Conservation (phyloP, 2,329 filamentous ascomycete species). For the Hyphodiscus sp. region DNA sequence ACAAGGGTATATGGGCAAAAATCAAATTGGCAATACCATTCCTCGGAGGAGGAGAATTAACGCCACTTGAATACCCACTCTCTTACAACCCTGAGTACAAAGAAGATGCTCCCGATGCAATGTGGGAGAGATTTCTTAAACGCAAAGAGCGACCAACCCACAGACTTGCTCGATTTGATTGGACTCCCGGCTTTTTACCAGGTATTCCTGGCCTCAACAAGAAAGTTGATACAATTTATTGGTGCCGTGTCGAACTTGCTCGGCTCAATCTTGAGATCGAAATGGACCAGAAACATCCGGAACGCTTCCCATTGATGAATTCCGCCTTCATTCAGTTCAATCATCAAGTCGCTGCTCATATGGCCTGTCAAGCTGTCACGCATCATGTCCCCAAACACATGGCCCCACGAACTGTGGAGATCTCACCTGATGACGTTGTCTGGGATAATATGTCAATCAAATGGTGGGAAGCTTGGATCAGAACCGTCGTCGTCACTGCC, state of each 20-base stretch:
- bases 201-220: conserved; percentile 72
- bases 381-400: conserved; percentile 92
- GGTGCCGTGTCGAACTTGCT: conserved; percentile 80
- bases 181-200: conserved; percentile 62
- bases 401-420: conserved; percentile 87
- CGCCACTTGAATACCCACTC: conserved; percentile 45
- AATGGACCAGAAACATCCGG: conserved; percentile 75
- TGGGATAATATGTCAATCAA: conserved; percentile 97
- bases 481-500: conserved; percentile 54
- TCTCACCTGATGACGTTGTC: conserved; percentile 84
- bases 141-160: conserved; percentile 81
- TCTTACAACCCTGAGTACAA: conserved; percentile 57
- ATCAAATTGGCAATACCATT: conserved; percentile 47
- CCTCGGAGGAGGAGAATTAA: conserved; percentile 17
- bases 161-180: conserved; percentile 58
- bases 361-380: conserved; percentile 89
- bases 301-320: conserved; percentile 86
- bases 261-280: conserved; percentile 89
- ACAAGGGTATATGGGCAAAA: conserved; percentile 45
- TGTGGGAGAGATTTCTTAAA: conserved; percentile 80
- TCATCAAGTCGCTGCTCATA: conserved; percentile 92
- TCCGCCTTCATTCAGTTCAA: conserved; percentile 99
- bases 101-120: conserved; percentile 55
- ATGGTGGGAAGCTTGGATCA: conserved; percentile 81
- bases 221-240: conserved; percentile 93